Base-by-base conservation (phyloP, 228 moss, liverwort and hornwort genomes). In the Sphagnum magellanicum region DNA sequence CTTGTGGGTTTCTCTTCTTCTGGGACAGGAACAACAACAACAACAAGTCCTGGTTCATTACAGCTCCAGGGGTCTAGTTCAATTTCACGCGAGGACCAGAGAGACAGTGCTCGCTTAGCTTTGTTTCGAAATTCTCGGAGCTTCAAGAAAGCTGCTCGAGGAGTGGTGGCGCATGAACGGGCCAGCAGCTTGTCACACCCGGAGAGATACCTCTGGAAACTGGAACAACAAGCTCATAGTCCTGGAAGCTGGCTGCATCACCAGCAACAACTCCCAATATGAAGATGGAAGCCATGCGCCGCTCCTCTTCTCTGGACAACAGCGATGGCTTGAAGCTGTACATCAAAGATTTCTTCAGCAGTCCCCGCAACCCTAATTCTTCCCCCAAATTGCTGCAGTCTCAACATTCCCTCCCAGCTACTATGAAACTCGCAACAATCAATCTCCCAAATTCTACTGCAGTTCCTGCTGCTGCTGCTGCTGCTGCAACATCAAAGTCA, bases 111-210 rank as follows among this genome's bases (percentile, higher is more conserved):
- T 5, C 78, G 83, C 6, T 73, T 75, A 13, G 67, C 70, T 6
- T 50, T 83, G 0, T 64, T 69, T 48, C 75, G 86, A 13, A 80
- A 83, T 5, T 83, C 83, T 16, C 65, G 67, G 65, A 80, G 82
- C 0, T 86, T 86, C 59, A 82, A 83, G 53, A 78, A 78, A 57
- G 86, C 80, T 9, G 83, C 73, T 32, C 78, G 83, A 13, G 82
- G 76, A 67, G 49, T 61, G 10, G 73, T 73, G 11, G 86, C 80
- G 4, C 59, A 73, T 49, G 83, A 86, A 64, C 74, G 63, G 71
- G 73, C 70, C 14, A 50, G 61, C 5, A 76, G 76, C 76, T 64
- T 5, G 53, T 8, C 12, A 55, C 9, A 8, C 55, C 12, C 12
- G 57, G 8, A 57, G n/a, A n/a, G 32, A 32, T 32, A 32, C 32